A percentile compares a stretch with the other conserved stretches of the same genome.
Evolutionary conservation across 495 filamentous ascomycete genomes (phyloP).

Genomic region (Penicillium diatomitis): DNA sequence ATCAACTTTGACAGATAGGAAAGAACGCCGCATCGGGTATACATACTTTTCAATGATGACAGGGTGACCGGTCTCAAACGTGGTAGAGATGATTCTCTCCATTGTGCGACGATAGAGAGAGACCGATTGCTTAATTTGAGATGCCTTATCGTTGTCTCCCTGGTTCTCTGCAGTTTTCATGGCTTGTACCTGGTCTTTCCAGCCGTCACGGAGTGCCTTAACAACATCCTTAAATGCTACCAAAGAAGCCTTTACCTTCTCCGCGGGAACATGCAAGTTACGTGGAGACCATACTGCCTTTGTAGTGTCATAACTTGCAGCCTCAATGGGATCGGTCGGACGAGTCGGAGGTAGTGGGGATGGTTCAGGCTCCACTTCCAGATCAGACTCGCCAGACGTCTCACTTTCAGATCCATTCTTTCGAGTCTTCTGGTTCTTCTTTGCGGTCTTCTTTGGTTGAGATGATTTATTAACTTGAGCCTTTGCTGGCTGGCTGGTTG

Average conservation of each 20-base stretch:
- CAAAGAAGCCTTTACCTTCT: constrained; percentile 44
- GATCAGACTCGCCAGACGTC: constrained; percentile 39
- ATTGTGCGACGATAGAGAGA: constrained; percentile 50
- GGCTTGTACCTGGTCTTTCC: constrained; percentile 50
- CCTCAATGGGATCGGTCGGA: constrained; percentile 44
- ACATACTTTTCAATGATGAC: constrained; percentile 59
- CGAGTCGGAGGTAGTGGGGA: constrained; percentile 44
- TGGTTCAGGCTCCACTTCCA: constrained; percentile 39
- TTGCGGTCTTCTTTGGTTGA: constrained; percentile 18
- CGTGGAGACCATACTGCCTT: constrained; percentile 58
- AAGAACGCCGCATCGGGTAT: neutral
- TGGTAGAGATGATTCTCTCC: constrained; percentile 49
- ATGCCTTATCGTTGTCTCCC: constrained; percentile 32
- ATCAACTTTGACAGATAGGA: too few relatives aligned
- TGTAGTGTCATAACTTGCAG: constrained; percentile 52
- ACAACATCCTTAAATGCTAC: constrained; percentile 54
- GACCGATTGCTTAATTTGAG: constrained; percentile 37
- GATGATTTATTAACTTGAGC: constrained; percentile 8
- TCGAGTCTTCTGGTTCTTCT: constrained; percentile 17
- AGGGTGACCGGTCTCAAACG: constrained; percentile 52
- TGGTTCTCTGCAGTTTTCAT: constrained; percentile 50
- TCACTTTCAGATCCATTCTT: constrained; percentile 39
- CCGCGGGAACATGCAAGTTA: constrained; percentile 31
- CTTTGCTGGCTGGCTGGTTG: constrained; percentile 3
- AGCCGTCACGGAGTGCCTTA: constrained; percentile 50